Conservation (phyloP, 2,329 filamentous ascomycete genomes). For the Fusarium compactum region DNA sequence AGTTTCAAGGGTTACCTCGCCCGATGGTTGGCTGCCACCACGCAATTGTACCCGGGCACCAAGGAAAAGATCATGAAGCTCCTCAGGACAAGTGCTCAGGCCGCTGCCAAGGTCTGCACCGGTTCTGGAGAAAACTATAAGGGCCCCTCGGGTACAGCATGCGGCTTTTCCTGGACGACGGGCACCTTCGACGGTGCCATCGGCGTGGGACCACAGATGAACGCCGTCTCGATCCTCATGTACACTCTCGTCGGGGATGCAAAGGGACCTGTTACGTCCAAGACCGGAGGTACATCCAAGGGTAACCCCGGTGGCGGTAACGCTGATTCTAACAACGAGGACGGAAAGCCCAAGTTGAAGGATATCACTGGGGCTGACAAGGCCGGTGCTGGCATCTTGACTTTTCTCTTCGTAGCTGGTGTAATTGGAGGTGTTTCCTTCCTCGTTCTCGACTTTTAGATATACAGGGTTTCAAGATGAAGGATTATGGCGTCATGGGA, state of each 20-base stretch:
- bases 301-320: slow-evolving; percentile 63
- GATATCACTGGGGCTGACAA: slow-evolving; percentile 62
- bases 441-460: slow-evolving; percentile 25
- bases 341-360: slow-evolving; percentile 33
- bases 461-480: not conserved
- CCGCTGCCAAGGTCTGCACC: slow-evolving; percentile 65
- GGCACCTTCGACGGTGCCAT: slow-evolving; percentile 67
- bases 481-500: slow-evolving; percentile 8
- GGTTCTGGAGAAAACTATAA: slow-evolving; percentile 59
- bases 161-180: slow-evolving; percentile 74
- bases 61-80: slow-evolving; percentile 62
- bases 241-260: slow-evolving; percentile 65
- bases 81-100: slow-evolving; percentile 63
- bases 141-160: slow-evolving; percentile 70
- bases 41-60: slow-evolving; percentile 67
- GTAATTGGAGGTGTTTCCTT: slow-evolving; percentile 63
- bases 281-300: slow-evolving; percentile 69
- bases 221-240: slow-evolving; percentile 72
- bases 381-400: slow-evolving; percentile 68
- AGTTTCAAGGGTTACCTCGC: slow-evolving; percentile 82
- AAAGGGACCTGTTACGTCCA: slow-evolving; percentile 61
- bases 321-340: slow-evolving; percentile 47
- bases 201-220: slow-evolving; percentile 79
- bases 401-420: slow-evolving; percentile 61
- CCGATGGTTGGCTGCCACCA: slow-evolving; percentile 72